Base-by-base conservation (phyloP, 2,329 filamentous ascomycete species). In the Monilinia fructigena region DNA sequence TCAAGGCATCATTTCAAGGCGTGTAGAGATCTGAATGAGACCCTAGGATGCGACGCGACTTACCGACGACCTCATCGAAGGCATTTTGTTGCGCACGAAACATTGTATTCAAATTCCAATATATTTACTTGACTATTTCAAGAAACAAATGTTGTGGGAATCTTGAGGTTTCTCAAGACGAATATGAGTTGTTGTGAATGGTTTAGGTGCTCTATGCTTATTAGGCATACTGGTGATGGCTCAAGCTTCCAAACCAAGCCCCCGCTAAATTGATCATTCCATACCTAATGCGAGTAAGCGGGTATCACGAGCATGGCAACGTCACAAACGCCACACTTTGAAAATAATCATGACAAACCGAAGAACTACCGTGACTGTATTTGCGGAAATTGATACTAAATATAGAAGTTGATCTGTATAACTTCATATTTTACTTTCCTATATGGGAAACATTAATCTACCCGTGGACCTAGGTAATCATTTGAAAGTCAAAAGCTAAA, bases 61-160 rank as follows among this genome's bases (percentile, higher is more conserved):
- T 80, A 88, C 86, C 86, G 77, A 90, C 86, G 72, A 85, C 85
- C 74, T 90, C 88, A 77, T 90, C 88, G 73, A 90, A 90, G 56
- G 85, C 82, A 78, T 90, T 89, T 76, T 86, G 84, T 78, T 89
- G 83, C 63, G 82, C 80, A 73, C 84, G 83, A 78, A 86, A 86
- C 84, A 86, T 86, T 68, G n/a, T 50, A 42, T 47, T 16, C 16
- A 26, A 38, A 26, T 38, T 65, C 42, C 62, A 48, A 50, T 58
- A 38, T 65, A n/a, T 26, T 8, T 26, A 50, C 8, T 26, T 38
- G 7, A n/a, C 45, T 40, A 2, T 47, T 50, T 40, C 28, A 50
- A 18, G 45, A 26, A 48, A n/a, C 26, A 40, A 50, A 23, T 50
- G 50, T 63, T 12, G 42, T 50, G 20, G 55, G 28, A 38, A 60